Percentiles rank a stretch among this genome's conserved stretches.
Conservation (phyloP, 2,329 filamentous ascomycete species). For the Colletotrichum australisinense region DNA sequence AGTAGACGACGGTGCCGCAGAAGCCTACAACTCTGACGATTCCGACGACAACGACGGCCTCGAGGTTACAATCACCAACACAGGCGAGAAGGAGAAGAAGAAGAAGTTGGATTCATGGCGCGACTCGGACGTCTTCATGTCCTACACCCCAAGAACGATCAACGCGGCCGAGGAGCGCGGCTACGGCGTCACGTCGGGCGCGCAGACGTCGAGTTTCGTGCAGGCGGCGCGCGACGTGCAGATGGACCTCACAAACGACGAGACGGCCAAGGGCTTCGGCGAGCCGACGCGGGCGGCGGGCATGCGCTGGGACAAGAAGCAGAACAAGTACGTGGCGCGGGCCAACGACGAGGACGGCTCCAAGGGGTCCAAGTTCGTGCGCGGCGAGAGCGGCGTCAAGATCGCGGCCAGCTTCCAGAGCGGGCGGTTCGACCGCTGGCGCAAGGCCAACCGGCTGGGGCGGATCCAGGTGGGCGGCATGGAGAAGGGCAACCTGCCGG, state of each 20-base stretch:
- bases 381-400: conserved; percentile 93
- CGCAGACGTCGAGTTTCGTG: conserved; percentile 81
- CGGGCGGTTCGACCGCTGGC: conserved; percentile 94
- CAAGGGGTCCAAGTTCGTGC: conserved; percentile 77
- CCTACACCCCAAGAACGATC: conserved; percentile 84
- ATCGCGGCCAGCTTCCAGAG: conserved; percentile 94
- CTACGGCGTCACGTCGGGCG: conserved; percentile 91
- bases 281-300: conserved; percentile 75
- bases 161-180: conserved; percentile 90
- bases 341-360: conserved; percentile 96
- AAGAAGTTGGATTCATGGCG: conserved; percentile 45
- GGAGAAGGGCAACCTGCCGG: conserved; percentile 63
- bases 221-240: conserved; percentile 86
- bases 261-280: conserved; percentile 82
- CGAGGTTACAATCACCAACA: conserved; percentile 77
- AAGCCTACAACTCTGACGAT: conserved; percentile 49
- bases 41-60: conserved; percentile 73
- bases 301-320: conserved; percentile 97
- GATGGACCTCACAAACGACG: conserved; percentile 95
- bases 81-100: conserved; percentile 59
- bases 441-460: conserved; percentile 83
- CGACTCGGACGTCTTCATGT: conserved; percentile 95
- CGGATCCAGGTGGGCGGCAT: conserved; percentile 83
- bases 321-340: conserved; percentile 92
- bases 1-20: conserved; percentile 42